Evolutionary conservation across 2,329 filamentous ascomycete species (phyloP), one percentile per base, ranked within the genome.

Genomic region (Chaetomium olivaceum): DNA sequence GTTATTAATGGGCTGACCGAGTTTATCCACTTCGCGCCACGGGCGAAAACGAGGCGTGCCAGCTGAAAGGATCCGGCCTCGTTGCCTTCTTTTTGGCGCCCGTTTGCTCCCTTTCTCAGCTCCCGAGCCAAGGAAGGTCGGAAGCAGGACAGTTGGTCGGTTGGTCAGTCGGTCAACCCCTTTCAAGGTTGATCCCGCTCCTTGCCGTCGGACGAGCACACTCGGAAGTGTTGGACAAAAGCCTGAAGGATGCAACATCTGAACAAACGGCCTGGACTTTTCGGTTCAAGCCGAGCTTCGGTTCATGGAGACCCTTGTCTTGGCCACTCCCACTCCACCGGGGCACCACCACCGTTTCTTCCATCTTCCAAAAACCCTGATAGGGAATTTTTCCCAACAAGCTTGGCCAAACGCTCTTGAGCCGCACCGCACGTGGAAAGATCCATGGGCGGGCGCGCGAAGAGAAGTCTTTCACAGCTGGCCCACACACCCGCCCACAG

Each of bases 1-100:
- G 16, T 43, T 43, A 43, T 19, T 43, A 43, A 43, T 43, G 39
- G 50, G n/a, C 56, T 21, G 50, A 39, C 50, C 12, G 33, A 55
- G n/a, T 62, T 65, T 65, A 65, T 58, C 63, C 59, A 62, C 59
- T 65, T 65, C 36, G 46, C 59, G 59, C 63, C 59, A 50, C 33
- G n/a, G n/a, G 16, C 21, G 3, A 51, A 51, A 39, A 54, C 58
- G 25, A 62, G 54, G 63, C 62, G 31, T n/a, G 29, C n/a, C 27
- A 60, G 62, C 48, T 63, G 61, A 62, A 27, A 48, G 52, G 19
- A 46, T 21, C 51, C 23, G 31, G 21, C 48, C 23, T 19, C n/a
- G 36, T 31, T 43, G 58, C 58, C 46, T 52, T 60, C 48, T 54
- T 52, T 52, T n/a, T 51, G 31, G n/a, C 54, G 54, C 54, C 5